Evolutionary conservation across 768 basidiomycete genomes (phyloP).

Genomic region (Kwoniella europaea): DNA sequence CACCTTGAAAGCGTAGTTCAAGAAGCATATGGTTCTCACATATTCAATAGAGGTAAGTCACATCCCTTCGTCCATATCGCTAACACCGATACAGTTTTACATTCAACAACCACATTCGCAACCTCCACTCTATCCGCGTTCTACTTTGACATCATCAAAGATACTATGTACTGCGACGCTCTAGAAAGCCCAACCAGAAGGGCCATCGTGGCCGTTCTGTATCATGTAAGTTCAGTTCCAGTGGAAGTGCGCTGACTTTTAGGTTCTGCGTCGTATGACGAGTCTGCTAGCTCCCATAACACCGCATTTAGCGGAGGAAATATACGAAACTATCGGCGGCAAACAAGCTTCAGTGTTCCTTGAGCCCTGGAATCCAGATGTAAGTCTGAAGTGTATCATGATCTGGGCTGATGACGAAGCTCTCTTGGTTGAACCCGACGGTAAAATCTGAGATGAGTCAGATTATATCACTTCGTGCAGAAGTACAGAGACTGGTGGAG

Average conservation of each 20-base stretch:
- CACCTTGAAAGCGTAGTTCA: conserved; percentile 71
- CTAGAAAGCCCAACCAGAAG: conserved; percentile 65
- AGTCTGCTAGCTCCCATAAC: conserved; percentile 80
- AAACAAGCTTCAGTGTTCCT: conserved; percentile 69
- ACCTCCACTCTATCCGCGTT: conserved; percentile 84
- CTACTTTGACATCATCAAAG: conserved; percentile 91
- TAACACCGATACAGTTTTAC: conserved; percentile 65
- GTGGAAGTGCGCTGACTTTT: not conserved
- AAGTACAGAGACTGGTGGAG: conserved; percentile 73
- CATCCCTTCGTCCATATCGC: not conserved
- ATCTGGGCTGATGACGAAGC: not conserved
- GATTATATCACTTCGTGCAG: conserved; percentile 67
- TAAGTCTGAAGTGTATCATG: conserved; percentile 58
- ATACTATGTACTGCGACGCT: conserved; percentile 78
- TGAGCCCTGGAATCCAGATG: conserved; percentile 71
- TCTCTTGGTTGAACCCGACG: conserved; percentile 71
- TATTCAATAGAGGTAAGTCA: conserved; percentile 77
- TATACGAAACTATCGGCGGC: conserved; percentile 62
- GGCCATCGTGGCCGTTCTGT: conserved; percentile 72
- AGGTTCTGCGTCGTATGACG: conserved; percentile 73
- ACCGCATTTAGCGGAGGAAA: conserved; percentile 90
- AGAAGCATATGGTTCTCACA: conserved; percentile 72
- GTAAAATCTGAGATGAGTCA: conserved; percentile 69
- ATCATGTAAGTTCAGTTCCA: conserved; percentile 63
- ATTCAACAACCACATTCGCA: conserved; percentile 73